Conservation (phyloP, 1,284 basidiomycete species). For the Pseudozyma flocculosa region DNA sequence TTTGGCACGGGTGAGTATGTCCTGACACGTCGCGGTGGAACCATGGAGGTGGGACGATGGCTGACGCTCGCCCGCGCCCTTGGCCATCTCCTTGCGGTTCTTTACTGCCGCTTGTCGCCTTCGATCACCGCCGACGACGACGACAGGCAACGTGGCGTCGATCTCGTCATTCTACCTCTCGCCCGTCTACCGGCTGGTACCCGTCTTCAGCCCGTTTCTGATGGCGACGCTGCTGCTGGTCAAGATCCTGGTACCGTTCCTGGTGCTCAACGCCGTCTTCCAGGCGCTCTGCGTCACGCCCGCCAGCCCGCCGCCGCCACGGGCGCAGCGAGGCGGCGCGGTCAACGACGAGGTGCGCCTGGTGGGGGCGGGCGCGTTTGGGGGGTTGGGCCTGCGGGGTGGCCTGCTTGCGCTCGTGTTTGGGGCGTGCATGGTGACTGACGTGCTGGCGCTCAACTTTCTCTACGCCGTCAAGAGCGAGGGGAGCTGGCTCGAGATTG, state of each 20-base stretch:
- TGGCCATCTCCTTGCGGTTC: too few species aligned
- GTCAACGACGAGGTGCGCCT: slow-evolving; percentile 18
- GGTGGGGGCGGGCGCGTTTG: slow-evolving; percentile 25
- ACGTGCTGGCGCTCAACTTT: slow-evolving; percentile 68
- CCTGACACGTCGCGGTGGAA: not conserved
- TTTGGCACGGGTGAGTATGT: slow-evolving; percentile 75
- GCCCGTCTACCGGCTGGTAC: slow-evolving; percentile 83
- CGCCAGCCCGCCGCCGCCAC: not conserved
- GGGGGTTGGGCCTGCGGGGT: slow-evolving; percentile 37
- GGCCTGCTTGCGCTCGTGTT: slow-evolving; percentile 34
- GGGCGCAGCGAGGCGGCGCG: not conserved
- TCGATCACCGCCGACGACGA: too few species aligned
- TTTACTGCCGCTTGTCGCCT: too few species aligned
- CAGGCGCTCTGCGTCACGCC: slow-evolving; percentile 17
- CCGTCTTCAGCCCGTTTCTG: slow-evolving; percentile 81
- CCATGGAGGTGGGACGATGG: not conserved
- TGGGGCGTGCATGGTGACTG: slow-evolving; percentile 42
- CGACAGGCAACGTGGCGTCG: slow-evolving; percentile 70
- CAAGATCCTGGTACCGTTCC: slow-evolving; percentile 60
- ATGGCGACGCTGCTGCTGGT: slow-evolving; percentile 69
- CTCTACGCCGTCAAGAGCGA: slow-evolving; percentile 80
- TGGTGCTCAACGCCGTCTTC: slow-evolving; percentile 73
- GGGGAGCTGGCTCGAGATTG: slow-evolving; percentile 87
- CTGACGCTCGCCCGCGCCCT: too few species aligned
- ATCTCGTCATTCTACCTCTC: slow-evolving; percentile 86